These are phyloP conservation scores for Alternaria metachromatica DNA, from an alignment of 2,329 filamentous ascomycete species.

Conservation along the genomic window DNA sequence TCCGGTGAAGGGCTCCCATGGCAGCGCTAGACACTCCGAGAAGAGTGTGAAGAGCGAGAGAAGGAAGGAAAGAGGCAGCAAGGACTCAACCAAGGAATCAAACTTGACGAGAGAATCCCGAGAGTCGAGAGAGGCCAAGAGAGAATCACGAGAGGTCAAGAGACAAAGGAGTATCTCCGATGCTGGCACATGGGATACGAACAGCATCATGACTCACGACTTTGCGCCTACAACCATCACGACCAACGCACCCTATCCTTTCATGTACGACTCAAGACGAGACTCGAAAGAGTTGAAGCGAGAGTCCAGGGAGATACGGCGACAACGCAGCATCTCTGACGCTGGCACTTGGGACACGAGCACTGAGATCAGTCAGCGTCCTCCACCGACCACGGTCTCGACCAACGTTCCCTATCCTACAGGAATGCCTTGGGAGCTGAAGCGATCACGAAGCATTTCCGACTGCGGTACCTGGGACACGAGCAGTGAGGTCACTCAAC, in stretches of 20 bases:
- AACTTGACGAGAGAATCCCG: slow-evolving; percentile 10
- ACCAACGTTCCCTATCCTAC: slow-evolving; percentile 12
- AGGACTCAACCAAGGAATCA: slow-evolving; percentile 23
- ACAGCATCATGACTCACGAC: slow-evolving; percentile 26
- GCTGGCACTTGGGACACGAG: slow-evolving; percentile 16
- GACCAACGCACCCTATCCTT: slow-evolving; percentile 9
- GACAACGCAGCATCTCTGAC: slow-evolving; percentile 8
- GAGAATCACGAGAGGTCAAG: slow-evolving; percentile 12
- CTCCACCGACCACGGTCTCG: slow-evolving; percentile 12
- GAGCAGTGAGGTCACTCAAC: slow-evolving; percentile 11
- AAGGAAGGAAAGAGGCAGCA: slow-evolving; percentile 23
- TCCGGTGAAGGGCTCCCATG: slow-evolving; percentile 26
- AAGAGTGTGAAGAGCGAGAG: slow-evolving; percentile 27
- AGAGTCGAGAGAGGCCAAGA: slow-evolving; percentile 14
- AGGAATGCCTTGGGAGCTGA: slow-evolving; percentile 2
- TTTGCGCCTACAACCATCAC: slow-evolving; percentile 24
- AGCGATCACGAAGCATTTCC: slow-evolving; percentile 7
- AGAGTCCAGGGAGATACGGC: slow-evolving; percentile 11
- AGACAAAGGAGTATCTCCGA: slow-evolving; percentile 24
- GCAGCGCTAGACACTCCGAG: slow-evolving; percentile 23
- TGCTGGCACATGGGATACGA: slow-evolving; percentile 37
- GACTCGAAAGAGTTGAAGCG: slow-evolving; percentile 16
- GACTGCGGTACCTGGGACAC: slow-evolving; percentile 13
- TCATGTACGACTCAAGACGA: slow-evolving; percentile 6
- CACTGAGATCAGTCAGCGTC: slow-evolving; percentile 7